phyloP scores from a whole-genome alignment of 2,329 filamentous ascomycete species.

The Cyphellophora europaea region DNA sequence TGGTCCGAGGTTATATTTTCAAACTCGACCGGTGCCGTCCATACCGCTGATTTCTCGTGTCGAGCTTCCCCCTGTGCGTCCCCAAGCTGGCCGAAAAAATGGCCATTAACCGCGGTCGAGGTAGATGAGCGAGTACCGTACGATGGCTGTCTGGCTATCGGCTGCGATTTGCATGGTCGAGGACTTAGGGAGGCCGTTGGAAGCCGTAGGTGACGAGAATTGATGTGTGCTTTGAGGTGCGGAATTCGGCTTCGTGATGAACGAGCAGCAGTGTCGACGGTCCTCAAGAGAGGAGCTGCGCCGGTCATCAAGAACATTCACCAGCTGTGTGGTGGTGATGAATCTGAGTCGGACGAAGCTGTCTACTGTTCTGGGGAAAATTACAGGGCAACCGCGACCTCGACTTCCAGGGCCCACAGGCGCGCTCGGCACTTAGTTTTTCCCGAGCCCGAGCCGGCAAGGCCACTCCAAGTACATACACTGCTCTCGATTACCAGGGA shows the following conservation, averaged over 20 bases:
- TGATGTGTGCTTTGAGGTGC: background rate
- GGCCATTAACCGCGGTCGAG: background rate
- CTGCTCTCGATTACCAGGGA: too few species aligned
- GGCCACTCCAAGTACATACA: too few species aligned
- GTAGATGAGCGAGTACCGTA: background rate
- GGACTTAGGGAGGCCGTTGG: background rate
- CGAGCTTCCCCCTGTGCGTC: background rate
- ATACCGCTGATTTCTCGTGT: background rate
- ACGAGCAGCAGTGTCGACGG: background rate
- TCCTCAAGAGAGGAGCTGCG: background rate
- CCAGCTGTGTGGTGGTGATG: too few species aligned
- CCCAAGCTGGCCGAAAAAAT: background rate
- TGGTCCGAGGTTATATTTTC: background rate
- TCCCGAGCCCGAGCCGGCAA: too few species aligned
- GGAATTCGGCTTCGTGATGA: background rate
- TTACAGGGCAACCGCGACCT: too few species aligned
- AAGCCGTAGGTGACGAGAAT: background rate
- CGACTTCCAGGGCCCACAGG: too few species aligned
- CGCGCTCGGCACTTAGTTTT: too few species aligned
- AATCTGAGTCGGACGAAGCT: too few species aligned
- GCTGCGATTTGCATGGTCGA: background rate
- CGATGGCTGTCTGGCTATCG: background rate
- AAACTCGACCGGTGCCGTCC: background rate
- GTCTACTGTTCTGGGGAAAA: too few species aligned
- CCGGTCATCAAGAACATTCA: constrained; percentile 1